phyloP scores from a whole-genome alignment of 192 early-diverging fungal genomes.

The Linnemannia elongata region DNA sequence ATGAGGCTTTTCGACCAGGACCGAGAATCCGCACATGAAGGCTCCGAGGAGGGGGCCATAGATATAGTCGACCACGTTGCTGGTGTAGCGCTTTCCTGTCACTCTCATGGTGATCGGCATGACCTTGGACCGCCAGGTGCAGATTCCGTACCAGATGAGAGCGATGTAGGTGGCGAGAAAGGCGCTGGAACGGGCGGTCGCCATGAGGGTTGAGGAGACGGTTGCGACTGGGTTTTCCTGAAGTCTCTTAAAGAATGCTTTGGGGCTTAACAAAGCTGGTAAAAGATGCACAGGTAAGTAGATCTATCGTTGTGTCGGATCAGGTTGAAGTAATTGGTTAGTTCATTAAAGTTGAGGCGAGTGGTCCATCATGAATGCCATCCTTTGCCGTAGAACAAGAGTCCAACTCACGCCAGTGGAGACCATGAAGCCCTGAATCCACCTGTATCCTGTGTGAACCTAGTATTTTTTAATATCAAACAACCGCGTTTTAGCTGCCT shows the following conservation, averaged over 20 bases:
- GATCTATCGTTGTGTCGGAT: constrained; percentile 45
- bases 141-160: constrained; percentile 67
- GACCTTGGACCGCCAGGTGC: constrained; percentile 62
- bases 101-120: constrained; percentile 54
- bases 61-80: constrained; percentile 55
- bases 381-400: background rate
- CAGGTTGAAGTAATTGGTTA: background rate
- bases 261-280: constrained; percentile 68
- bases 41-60: constrained; percentile 65
- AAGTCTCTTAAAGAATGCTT: constrained; percentile 54
- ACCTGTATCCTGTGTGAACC: constrained; percentile 50
- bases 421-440: constrained; percentile 46
- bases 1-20: constrained; percentile 74
- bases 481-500: background rate
- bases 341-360: too few species aligned
- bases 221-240: constrained; percentile 46
- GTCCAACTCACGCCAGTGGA: constrained; percentile 41
- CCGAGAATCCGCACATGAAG: constrained; percentile 73
- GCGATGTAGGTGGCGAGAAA: constrained; percentile 71
- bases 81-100: constrained; percentile 47
- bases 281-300: constrained; percentile 74
- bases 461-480: background rate
- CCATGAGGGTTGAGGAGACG: constrained; percentile 56
- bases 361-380: background rate
- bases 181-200: constrained; percentile 63